Conservation (phyloP, 768 basidiomycete species). For the Russula sp. region DNA sequence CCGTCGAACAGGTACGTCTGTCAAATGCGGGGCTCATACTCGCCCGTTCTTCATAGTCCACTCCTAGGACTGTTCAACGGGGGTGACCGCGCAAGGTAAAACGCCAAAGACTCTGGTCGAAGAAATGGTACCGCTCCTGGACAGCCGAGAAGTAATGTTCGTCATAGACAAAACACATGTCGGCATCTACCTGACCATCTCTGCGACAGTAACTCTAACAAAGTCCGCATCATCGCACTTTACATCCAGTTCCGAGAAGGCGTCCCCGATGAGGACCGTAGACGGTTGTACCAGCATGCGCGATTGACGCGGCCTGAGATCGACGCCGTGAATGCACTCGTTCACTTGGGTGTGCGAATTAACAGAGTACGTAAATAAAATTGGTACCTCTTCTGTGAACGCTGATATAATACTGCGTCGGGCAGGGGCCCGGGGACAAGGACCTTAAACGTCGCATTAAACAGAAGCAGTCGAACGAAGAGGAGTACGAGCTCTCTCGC, state of each 20-base stretch:
- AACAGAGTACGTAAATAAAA: slow-evolving; percentile 56
- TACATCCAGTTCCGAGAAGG: slow-evolving; percentile 95
- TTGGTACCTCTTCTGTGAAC: neutral
- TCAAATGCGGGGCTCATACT: neutral
- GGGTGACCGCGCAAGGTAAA: slow-evolving; percentile 87
- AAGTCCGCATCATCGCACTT: slow-evolving; percentile 93
- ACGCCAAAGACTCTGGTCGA: slow-evolving; percentile 93
- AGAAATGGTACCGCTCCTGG: slow-evolving; percentile 97
- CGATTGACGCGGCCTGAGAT: slow-evolving; percentile 83
- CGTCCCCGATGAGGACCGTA: slow-evolving; percentile 96
- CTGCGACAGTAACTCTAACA: slow-evolving; percentile 69
- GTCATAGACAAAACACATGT: slow-evolving; percentile 2
- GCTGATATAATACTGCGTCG: neutral
- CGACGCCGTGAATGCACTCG: slow-evolving; percentile 87
- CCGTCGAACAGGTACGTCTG: slow-evolving; percentile 77
- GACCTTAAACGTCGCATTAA: slow-evolving; percentile 81
- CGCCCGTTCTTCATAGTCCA: neutral
- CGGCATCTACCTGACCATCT: slow-evolving; percentile 19
- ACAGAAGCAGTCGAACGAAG: slow-evolving; percentile 70
- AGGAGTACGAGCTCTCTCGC: slow-evolving; percentile 94
- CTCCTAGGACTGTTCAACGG: slow-evolving; percentile 88
- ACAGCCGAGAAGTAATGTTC: slow-evolving; percentile 80
- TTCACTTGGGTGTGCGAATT: slow-evolving; percentile 78
- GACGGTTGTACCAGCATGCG: slow-evolving; percentile 93
- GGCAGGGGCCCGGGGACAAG: slow-evolving; percentile 68